phyloP scores from a whole-genome alignment of 352 stramenopile genomes.

The Halophytophthora polymorphica region DNA sequence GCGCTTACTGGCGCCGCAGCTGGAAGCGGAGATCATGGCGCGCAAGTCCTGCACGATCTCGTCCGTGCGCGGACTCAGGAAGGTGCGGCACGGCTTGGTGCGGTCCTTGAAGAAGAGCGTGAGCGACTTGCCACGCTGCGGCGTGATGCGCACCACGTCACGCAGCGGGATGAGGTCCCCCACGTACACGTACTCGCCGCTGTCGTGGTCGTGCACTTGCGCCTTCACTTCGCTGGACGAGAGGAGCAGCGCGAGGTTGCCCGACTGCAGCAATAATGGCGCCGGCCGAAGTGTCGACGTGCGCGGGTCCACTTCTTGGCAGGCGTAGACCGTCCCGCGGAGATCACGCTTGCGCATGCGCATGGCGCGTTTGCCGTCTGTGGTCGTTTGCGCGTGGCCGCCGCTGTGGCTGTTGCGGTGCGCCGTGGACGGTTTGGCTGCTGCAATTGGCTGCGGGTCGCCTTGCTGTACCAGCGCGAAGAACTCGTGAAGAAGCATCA shows the following conservation, averaged over 20 bases:
- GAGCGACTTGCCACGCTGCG: constrained; percentile 69
- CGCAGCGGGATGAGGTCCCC: constrained; percentile 59
- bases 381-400: background rate
- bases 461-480: constrained; percentile 51
- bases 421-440: constrained; percentile 16
- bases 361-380: constrained; percentile 28
- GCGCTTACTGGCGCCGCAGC: constrained; percentile 32
- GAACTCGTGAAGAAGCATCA: constrained; percentile 73
- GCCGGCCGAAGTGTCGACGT: constrained; percentile 54
- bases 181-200: constrained; percentile 57
- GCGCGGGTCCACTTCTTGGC: constrained; percentile 58
- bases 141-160: constrained; percentile 72
- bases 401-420: background rate
- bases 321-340: constrained; percentile 62
- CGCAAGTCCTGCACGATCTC: constrained; percentile 63
- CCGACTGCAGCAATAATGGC: constrained; percentile 64
- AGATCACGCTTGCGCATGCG: constrained; percentile 72
- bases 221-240: constrained; percentile 15
- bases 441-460: constrained; percentile 33
- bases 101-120: constrained; percentile 80
- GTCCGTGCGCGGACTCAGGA: constrained; percentile 69
- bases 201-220: background rate
- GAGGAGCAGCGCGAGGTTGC: constrained; percentile 61
- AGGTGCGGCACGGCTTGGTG: constrained; percentile 56
- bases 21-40: constrained; percentile 51